These are phyloP conservation scores for Haplosporangium sp. DNA, from an alignment of 371 early-diverging fungal species.

Conservation along the genomic window DNA sequence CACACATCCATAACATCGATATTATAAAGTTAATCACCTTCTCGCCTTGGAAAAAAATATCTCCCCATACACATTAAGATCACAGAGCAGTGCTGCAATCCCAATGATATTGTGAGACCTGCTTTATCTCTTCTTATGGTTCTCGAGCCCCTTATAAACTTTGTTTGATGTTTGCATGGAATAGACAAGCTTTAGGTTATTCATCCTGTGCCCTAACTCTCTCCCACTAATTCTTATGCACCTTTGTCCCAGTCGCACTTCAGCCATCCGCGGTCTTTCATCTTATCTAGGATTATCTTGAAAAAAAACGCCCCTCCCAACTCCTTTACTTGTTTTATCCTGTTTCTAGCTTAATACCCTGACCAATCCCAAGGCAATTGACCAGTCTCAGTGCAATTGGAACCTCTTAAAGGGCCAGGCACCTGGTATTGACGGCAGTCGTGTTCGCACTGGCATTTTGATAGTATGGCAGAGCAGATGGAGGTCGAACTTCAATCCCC, in stretches of 20 bases:
- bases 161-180: constrained; percentile 17
- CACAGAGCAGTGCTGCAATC: background rate
- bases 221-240: constrained; percentile 10
- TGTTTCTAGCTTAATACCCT: too few relatives aligned
- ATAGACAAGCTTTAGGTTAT: background rate
- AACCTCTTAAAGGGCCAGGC: background rate
- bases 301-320: background rate
- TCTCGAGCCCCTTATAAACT: constrained; percentile 19
- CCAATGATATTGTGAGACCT: background rate
- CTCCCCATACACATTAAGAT: background rate
- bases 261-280: background rate
- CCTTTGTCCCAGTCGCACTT: constrained; percentile 11
- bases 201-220: constrained; percentile 2
- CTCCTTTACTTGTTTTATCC: too few relatives aligned
- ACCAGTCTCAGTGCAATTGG: background rate
- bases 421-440: background rate
- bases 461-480: constrained; percentile 17
- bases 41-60: background rate
- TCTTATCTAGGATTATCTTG: too few relatives aligned
- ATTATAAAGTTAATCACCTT: background rate
- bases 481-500: constrained; percentile 57
- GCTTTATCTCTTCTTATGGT: background rate
- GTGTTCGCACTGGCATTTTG: background rate
- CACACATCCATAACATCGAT: background rate
- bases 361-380: too few relatives aligned